A percentile compares a stretch with the other conserved stretches of the same genome.
Evolutionary conservation across 768 basidiomycete species (phyloP).

Genomic region (Chalciporus sphaerocephalus): DNA sequence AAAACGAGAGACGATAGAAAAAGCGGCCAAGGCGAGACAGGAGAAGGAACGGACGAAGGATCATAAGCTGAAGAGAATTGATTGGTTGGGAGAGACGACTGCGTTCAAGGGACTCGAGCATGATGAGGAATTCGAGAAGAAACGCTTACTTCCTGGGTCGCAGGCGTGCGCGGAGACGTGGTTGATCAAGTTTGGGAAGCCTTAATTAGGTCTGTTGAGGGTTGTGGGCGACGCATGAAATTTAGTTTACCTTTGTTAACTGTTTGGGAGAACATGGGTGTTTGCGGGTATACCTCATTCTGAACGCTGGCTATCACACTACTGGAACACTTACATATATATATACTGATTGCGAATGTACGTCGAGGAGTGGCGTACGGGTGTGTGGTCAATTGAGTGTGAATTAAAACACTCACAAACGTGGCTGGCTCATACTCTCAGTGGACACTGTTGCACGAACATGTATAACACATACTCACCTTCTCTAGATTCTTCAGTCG

Average conservation of each 20-base stretch:
- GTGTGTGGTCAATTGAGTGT: too few relatives aligned
- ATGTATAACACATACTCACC: too few relatives aligned
- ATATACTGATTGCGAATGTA: too few relatives aligned
- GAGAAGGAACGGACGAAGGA: conserved; percentile 33
- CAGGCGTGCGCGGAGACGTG: conserved; percentile 49
- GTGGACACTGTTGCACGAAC: too few relatives aligned
- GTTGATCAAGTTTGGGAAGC: conserved; percentile 47
- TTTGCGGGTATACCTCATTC: neutral
- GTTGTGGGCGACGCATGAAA: neutral
- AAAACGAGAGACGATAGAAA: conserved; percentile 42
- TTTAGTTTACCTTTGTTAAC: neutral
- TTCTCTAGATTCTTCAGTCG: too few relatives aligned
- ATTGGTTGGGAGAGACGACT: conserved; percentile 57
- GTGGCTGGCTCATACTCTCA: too few relatives aligned
- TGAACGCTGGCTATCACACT: neutral
- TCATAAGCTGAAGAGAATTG: conserved; percentile 48
- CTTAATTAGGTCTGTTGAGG: conserved; percentile 7
- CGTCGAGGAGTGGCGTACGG: too few relatives aligned
- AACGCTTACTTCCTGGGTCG: conserved; percentile 45
- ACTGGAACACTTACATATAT: too few relatives aligned
- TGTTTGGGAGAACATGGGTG: neutral
- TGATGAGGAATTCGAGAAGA: conserved; percentile 53
- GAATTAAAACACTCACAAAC: too few relatives aligned
- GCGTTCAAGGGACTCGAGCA: conserved; percentile 60
- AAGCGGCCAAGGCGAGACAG: conserved; percentile 46